phyloP scores from a whole-genome alignment of 768 basidiomycete genomes.

The Termitomyces sp. region DNA sequence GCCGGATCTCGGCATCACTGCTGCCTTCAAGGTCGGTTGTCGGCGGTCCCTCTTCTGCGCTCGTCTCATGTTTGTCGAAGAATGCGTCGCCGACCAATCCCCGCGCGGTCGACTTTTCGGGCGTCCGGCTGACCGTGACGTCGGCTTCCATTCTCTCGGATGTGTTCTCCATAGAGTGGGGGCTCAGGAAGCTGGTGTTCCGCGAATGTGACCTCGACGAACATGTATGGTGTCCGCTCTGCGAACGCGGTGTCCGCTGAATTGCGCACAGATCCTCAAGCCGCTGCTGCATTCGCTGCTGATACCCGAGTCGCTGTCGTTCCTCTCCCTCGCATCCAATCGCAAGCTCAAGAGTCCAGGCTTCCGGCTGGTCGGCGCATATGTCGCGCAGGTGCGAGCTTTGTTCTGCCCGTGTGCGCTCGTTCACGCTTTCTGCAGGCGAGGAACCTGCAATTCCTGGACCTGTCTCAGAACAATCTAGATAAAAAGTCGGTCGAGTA shows the following conservation, averaged over 20 bases:
- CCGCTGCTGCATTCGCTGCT: slow-evolving; percentile 87
- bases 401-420: not conserved
- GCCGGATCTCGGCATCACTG: slow-evolving; percentile 59
- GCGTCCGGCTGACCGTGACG: slow-evolving; percentile 64
- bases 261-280: slow-evolving; percentile 59
- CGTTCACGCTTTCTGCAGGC: slow-evolving; percentile 39
- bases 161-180: slow-evolving; percentile 91
- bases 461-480: slow-evolving; percentile 79
- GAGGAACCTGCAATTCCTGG: slow-evolving; percentile 75
- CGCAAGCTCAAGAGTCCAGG: slow-evolving; percentile 70
- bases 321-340: slow-evolving; percentile 85
- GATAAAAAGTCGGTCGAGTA: slow-evolving; percentile 86
- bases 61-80: slow-evolving; percentile 22
- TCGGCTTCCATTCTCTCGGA: slow-evolving; percentile 83
- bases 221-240: slow-evolving; percentile 38
- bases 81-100: slow-evolving; percentile 51
- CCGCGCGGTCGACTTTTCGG: slow-evolving; percentile 74
- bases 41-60: not conserved
- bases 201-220: slow-evolving; percentile 88
- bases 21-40: slow-evolving; percentile 60
- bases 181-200: slow-evolving; percentile 77
- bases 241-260: not conserved
- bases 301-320: slow-evolving; percentile 74
- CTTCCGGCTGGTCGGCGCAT: slow-evolving; percentile 77
- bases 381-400: slow-evolving; percentile 57